Evolutionary conservation across 1,284 basidiomycete species (phyloP).

Genomic region (Anthracocystis walkeri): DNA sequence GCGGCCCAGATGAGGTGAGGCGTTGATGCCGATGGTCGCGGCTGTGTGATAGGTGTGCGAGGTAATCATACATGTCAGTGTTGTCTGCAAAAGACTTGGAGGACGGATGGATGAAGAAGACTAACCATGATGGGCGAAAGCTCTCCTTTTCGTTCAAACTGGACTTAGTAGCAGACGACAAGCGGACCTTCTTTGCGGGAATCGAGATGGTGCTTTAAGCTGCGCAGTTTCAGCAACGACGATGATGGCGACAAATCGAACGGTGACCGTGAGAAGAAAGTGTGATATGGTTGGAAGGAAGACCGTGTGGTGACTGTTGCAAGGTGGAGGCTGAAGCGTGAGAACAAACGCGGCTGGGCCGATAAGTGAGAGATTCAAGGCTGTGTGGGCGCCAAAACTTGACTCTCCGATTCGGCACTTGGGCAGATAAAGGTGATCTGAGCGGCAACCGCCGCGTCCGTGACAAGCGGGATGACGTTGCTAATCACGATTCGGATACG

Average conservation of each 20-base stretch:
- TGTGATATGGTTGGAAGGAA: slow-evolving; percentile 3
- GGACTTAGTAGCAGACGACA: background rate
- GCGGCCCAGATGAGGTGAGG: slow-evolving; percentile 69
- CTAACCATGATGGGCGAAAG: slow-evolving; percentile 31
- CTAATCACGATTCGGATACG: background rate
- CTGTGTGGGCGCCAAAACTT: background rate
- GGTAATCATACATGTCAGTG: slow-evolving; percentile 6
- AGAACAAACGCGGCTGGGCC: slow-evolving; percentile 1
- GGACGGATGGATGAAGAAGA: slow-evolving; percentile 1
- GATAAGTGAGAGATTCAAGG: background rate
- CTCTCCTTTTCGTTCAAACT: background rate
- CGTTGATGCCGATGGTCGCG: slow-evolving; percentile 61
- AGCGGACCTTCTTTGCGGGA: background rate
- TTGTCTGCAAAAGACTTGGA: too few relatives aligned
- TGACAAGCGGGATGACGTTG: slow-evolving; percentile 6
- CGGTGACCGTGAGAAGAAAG: background rate
- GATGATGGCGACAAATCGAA: background rate
- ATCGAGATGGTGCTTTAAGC: background rate
- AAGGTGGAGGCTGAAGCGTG: slow-evolving; percentile 10
- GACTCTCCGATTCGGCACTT: background rate
- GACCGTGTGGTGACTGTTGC: background rate
- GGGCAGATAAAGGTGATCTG: slow-evolving; percentile 10
- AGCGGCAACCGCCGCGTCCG: slow-evolving; percentile 8
- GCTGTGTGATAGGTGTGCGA: slow-evolving; percentile 2
- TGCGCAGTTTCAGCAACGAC: background rate